Percentiles rank a stretch among this genome's conserved stretches.
These are phyloP conservation scores for Ogataea methanolica DNA, from an alignment of 805 yeast species.

Conservation along the genomic window DNA sequence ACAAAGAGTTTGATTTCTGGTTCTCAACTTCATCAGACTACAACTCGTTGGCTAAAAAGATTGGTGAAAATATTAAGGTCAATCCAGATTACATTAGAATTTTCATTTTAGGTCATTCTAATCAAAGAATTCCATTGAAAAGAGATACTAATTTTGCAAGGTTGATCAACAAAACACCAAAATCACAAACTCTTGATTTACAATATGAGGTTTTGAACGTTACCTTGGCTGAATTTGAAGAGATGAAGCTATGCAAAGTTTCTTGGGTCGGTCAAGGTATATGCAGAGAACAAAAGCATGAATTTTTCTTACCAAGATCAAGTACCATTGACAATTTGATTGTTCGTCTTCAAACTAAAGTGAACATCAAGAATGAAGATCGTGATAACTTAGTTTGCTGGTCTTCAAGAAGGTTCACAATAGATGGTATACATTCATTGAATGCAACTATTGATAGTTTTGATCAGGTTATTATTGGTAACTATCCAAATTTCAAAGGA, in stretches of 20 bases:
- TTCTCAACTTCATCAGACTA: constrained; percentile 57
- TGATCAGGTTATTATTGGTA: constrained; percentile 43
- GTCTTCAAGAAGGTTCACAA: constrained; percentile 38
- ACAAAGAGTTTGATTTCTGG: constrained; percentile 54
- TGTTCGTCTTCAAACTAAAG: constrained; percentile 50
- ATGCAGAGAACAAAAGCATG: constrained; percentile 63
- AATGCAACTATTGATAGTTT: constrained; percentile 36
- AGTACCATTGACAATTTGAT: constrained; percentile 53
- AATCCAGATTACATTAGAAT: constrained; percentile 63
- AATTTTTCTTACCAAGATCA: constrained; percentile 61
- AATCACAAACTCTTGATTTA: constrained; percentile 40
- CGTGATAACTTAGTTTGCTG: constrained; percentile 49
- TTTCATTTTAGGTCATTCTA: constrained; percentile 53
- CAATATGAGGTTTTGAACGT: constrained; percentile 77
- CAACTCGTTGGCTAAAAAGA: constrained; percentile 53
- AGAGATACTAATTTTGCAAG: constrained; percentile 31
- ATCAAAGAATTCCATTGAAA: constrained; percentile 47
- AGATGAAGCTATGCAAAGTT: constrained; percentile 59
- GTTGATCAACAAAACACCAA: constrained; percentile 41
- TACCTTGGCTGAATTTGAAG: constrained; percentile 72
- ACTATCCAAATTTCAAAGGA: constrained; percentile 34
- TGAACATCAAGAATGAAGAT: constrained; percentile 45
- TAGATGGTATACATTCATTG: constrained; percentile 29
- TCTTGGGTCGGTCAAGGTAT: constrained; percentile 73
- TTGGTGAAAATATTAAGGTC: constrained; percentile 49